These are phyloP conservation scores for Royoungia palumana DNA, from an alignment of 768 basidiomycete species.

Conservation along the genomic window DNA sequence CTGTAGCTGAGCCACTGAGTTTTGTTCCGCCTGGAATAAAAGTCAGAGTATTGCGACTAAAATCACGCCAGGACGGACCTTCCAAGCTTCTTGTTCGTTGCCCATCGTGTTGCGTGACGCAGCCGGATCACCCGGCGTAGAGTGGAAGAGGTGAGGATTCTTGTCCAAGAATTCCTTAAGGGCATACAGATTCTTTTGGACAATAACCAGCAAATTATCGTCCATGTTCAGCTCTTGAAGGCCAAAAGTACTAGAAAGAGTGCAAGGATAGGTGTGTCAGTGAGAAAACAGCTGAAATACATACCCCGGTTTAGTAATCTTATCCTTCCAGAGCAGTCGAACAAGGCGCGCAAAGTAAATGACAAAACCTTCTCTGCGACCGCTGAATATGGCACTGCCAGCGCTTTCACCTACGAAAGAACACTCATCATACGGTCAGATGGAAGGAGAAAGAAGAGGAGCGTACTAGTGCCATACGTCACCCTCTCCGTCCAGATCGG, in stretches of 20 bases:
- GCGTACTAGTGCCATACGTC: conserved; percentile 71
- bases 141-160: conserved; percentile 84
- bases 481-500: conserved; percentile 79
- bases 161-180: conserved; percentile 74
- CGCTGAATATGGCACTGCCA: conserved; percentile 78
- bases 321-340: conserved; percentile 83
- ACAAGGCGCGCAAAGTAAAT: conserved; percentile 84
- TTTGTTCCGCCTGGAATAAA: conserved; percentile 65
- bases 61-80: conserved; percentile 42
- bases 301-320: conserved; percentile 65
- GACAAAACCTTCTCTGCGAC: conserved; percentile 84
- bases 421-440: not conserved
- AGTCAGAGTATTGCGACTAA: conserved; percentile 7
- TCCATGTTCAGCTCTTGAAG: conserved; percentile 59
- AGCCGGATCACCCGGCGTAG: conserved; percentile 66
- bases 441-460: not conserved
- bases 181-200: conserved; percentile 76
- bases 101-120: conserved; percentile 52
- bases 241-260: conserved; percentile 36
- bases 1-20: conserved; percentile 74
- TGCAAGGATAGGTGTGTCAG: not conserved
- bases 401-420: conserved; percentile 53
- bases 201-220: conserved; percentile 59
- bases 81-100: conserved; percentile 86
- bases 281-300: conserved; percentile 12